phyloP scores from a whole-genome alignment of 257 asterid genomes.

The Nicotiana benthamiana region DNA sequence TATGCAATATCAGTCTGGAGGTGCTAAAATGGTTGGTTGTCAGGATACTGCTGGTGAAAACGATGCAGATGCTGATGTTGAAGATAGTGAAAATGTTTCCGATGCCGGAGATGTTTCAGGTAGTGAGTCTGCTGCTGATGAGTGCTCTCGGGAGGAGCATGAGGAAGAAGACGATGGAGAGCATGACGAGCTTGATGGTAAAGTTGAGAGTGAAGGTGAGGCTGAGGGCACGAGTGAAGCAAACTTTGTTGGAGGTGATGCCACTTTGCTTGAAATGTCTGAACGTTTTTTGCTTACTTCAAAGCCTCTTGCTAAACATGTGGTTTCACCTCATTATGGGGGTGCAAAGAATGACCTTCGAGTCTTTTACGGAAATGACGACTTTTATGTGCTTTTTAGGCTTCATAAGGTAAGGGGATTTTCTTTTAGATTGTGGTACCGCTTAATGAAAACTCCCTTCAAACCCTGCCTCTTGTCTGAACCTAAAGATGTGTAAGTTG shows the following conservation, averaged over 20 bases:
- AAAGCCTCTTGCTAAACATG: constrained; percentile 15
- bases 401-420: constrained; percentile 16
- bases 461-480: not conserved
- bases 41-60: constrained; percentile 66
- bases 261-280: not conserved
- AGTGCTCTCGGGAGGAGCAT: constrained; percentile 17
- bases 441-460: not conserved
- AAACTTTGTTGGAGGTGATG: constrained; percentile 18
- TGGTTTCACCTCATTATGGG: constrained; percentile 5
- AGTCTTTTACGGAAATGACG: constrained; percentile 21
- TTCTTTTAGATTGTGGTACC: not conserved
- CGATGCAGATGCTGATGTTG: constrained; percentile 14
- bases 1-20: constrained; percentile 41
- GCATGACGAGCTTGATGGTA: constrained; percentile 10
- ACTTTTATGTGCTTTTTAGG: constrained; percentile 18
- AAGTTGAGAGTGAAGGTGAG: constrained; percentile 27
- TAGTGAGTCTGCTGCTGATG: constrained; percentile 23
- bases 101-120: constrained; percentile 18
- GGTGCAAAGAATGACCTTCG: constrained; percentile 1
- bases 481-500: not conserved
- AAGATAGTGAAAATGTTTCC: constrained; percentile 18
- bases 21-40: constrained; percentile 36
- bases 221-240: constrained; percentile 20
- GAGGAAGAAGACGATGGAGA: constrained; percentile 21
- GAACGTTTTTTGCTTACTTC: constrained; percentile 12